Percentiles rank a stretch among this genome's conserved stretches.
These are phyloP conservation scores for Leishmania amazonensis DNA, from an alignment of 208 protist species.

Conservation along the genomic window DNA sequence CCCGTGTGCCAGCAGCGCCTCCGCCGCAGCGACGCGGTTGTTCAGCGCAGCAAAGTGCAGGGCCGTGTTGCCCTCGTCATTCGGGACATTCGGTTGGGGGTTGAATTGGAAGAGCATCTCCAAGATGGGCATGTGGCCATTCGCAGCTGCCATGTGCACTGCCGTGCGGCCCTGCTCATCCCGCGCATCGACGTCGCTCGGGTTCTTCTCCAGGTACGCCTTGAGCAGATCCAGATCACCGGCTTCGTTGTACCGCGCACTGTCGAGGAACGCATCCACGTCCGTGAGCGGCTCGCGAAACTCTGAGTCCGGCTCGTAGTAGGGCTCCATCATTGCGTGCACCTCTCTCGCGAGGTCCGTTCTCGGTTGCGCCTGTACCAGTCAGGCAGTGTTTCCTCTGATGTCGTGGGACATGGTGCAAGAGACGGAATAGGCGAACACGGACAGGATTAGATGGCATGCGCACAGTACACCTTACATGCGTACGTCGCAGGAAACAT, in stretches of 20 bases:
- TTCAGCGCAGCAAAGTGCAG: conserved; percentile 91
- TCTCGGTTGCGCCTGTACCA: no score
- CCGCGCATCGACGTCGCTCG: conserved; percentile 52
- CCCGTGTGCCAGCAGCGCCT: conserved; percentile 55
- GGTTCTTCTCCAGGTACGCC: conserved; percentile 52
- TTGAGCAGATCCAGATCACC: conserved; percentile 56
- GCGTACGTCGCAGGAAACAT: not conserved
- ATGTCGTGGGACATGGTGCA: not conserved
- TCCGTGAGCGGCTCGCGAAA: conserved; percentile 57
- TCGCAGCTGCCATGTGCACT: conserved; percentile 86
- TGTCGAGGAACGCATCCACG: conserved; percentile 81
- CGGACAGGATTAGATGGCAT: not conserved
- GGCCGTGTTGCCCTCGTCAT: conserved; percentile 86
- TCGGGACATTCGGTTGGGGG: conserved; percentile 65
- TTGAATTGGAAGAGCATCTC: conserved; percentile 71
- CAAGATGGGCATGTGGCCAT: conserved; percentile 77
- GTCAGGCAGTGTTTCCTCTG: not conserved
- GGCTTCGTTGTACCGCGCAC: conserved; percentile 85
- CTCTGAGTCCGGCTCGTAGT: conserved; percentile 49
- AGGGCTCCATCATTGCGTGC: conserved; percentile 21
- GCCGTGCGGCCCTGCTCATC: conserved; percentile 84
- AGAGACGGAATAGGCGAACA: not conserved
- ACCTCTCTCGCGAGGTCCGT: not conserved
- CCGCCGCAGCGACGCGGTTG: conserved; percentile 68
- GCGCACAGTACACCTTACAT: not conserved